These are phyloP conservation scores for Hymenoscyphus albidus DNA, from an alignment of 2,329 filamentous ascomycete genomes.

Conservation along the genomic window DNA sequence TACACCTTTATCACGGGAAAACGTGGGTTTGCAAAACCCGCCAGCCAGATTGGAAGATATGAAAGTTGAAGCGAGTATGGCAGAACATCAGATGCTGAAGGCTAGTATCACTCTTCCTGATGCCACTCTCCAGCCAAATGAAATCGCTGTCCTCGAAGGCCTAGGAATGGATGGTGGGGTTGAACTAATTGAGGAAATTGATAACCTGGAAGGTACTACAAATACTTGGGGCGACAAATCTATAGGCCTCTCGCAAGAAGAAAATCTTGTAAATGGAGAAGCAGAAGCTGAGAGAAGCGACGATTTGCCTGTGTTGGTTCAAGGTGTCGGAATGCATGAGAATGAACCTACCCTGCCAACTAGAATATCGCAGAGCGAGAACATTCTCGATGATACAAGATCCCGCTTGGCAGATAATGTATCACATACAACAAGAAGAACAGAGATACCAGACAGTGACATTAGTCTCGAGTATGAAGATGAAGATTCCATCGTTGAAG, in stretches of 20 bases:
- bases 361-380: background rate
- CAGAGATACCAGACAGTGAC: conserved; percentile 1
- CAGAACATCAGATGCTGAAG: background rate
- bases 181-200: background rate
- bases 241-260: background rate
- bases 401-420: background rate
- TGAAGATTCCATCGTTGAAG: background rate
- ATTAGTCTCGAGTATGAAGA: background rate
- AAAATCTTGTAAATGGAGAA: background rate
- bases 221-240: background rate
- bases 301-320: background rate
- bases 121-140: background rate
- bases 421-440: background rate
- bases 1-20: background rate
- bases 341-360: background rate
- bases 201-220: background rate
- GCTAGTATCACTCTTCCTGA: background rate
- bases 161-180: background rate
- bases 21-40: background rate
- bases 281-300: background rate
- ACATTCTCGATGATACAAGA: background rate
- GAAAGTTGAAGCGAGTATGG: background rate
- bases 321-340: background rate
- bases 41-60: background rate
- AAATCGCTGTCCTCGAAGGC: background rate